Evolutionary conservation across 2,329 filamentous ascomycete species (phyloP).

Genomic region (Epichloe uncinata): DNA sequence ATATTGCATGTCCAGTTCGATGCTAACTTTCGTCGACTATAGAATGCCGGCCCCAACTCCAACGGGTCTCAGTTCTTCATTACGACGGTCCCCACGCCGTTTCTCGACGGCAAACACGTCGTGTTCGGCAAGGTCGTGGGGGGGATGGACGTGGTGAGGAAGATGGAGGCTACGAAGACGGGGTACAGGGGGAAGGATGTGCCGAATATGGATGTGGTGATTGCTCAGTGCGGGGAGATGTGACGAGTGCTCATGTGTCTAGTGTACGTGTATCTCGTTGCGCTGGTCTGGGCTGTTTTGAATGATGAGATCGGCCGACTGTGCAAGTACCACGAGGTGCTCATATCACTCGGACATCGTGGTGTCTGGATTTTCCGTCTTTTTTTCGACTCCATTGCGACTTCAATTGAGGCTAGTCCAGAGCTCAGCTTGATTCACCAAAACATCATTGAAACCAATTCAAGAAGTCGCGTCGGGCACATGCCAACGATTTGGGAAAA

Average conservation of each 20-base stretch:
- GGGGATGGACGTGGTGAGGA: constrained; percentile 79
- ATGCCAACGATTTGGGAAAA: no score
- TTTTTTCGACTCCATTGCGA: no score
- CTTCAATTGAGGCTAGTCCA: no score
- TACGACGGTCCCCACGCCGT: constrained; percentile 75
- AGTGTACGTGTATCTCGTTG: background rate
- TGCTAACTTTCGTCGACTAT: constrained; percentile 1
- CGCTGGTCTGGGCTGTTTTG: background rate
- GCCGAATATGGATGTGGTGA: constrained; percentile 71
- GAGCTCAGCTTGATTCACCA: no score
- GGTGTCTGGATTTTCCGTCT: no score
- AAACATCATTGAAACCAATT: no score
- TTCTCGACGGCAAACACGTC: constrained; percentile 85
- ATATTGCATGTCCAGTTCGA: no score
- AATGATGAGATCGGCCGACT: no score
- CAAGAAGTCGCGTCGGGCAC: no score
- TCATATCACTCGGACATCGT: no score
- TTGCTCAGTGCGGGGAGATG: constrained; percentile 91
- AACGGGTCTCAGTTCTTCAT: constrained; percentile 98
- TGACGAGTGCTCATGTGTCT: constrained; percentile 37
- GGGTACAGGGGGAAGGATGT: constrained; percentile 60
- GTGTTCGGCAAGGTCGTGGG: constrained; percentile 87
- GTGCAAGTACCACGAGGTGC: no score
- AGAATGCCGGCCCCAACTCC: constrained; percentile 85
- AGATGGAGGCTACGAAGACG: constrained; percentile 85